phyloP scores from a whole-genome alignment of 2,329 filamentous ascomycete genomes.

The Penicillium thymicola region DNA sequence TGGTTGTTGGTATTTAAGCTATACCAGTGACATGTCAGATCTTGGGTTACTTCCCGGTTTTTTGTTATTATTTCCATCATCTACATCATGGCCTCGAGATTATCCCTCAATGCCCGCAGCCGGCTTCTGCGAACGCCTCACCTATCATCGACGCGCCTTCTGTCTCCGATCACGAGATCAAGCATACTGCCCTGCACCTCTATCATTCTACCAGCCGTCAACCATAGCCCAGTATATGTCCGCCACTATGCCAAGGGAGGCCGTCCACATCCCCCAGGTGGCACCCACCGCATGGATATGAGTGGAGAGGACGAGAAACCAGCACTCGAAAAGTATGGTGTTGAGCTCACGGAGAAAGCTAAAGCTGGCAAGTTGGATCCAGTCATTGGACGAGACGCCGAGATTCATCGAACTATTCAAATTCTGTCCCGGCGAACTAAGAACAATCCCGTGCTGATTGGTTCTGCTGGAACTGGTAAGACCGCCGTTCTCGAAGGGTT shows the following conservation, averaged over 20 bases:
- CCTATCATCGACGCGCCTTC: slow-evolving; percentile 20
- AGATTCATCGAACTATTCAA: slow-evolving; percentile 93
- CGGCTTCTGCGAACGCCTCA: slow-evolving; percentile 29
- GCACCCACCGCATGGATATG: slow-evolving; percentile 91
- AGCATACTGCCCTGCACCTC: slow-evolving; percentile 19
- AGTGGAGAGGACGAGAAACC: slow-evolving; percentile 73
- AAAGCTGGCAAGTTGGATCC: slow-evolving; percentile 89
- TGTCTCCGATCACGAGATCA: slow-evolving; percentile 20
- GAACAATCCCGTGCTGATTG: slow-evolving; percentile 94
- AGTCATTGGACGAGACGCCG: slow-evolving; percentile 86
- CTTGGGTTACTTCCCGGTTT: background rate
- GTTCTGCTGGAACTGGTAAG: slow-evolving; percentile 86
- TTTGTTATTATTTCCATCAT: background rate
- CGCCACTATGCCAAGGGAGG: slow-evolving; percentile 56
- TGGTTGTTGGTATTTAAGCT: slow-evolving; percentile 11
- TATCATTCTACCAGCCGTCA: slow-evolving; percentile 11
- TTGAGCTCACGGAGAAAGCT: slow-evolving; percentile 83
- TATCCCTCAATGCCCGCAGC: slow-evolving; percentile 29
- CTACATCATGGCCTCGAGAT: slow-evolving; percentile 32
- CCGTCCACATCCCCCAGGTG: slow-evolving; percentile 79
- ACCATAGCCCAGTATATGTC: slow-evolving; percentile 17
- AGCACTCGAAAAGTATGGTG: slow-evolving; percentile 83
- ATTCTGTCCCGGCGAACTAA: slow-evolving; percentile 90
- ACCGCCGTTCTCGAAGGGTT: slow-evolving; percentile 90
- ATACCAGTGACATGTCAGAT: background rate